Evolutionary conservation across 257 asterid genomes (phyloP).

Genomic region (Galeopsis tetrahit): DNA sequence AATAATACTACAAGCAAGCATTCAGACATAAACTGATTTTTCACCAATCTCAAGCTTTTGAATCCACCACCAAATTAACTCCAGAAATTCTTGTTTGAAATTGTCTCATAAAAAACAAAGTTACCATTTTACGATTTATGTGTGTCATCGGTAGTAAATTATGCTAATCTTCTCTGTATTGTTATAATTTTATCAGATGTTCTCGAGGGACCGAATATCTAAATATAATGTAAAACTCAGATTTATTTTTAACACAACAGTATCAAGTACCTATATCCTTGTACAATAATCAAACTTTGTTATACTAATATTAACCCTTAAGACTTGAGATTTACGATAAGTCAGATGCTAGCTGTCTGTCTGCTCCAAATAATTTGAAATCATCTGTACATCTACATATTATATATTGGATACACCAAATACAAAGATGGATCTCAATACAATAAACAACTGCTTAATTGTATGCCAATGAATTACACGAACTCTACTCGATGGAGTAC

Average conservation of each 20-base stretch:
- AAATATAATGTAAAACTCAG: too few species aligned
- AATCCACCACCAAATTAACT: conserved; percentile 11
- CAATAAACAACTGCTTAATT: conserved; percentile 11
- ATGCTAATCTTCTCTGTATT: too few species aligned
- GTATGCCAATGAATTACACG: too few species aligned
- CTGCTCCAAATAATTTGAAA: conserved; percentile 20
- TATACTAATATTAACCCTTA: conserved; percentile 6
- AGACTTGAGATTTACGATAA: conserved; percentile 24
- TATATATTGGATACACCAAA: background rate
- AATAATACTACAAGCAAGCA: background rate
- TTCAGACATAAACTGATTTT: background rate
- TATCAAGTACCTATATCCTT: background rate
- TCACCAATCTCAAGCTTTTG: conserved; percentile 20
- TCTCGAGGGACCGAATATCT: too few species aligned
- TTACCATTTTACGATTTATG: too few species aligned
- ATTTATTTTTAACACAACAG: too few species aligned
- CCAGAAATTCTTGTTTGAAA: background rate
- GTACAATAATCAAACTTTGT: background rate
- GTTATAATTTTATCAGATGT: too few species aligned
- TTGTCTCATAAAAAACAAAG: background rate
- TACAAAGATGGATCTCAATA: background rate
- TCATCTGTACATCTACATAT: conserved; percentile 32
- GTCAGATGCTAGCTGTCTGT: conserved; percentile 18
- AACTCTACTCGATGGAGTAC: background rate
- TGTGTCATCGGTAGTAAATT: too few species aligned